Conservation (phyloP, 495 filamentous ascomycete species). For the Hypoxylon lienhwacheense region DNA sequence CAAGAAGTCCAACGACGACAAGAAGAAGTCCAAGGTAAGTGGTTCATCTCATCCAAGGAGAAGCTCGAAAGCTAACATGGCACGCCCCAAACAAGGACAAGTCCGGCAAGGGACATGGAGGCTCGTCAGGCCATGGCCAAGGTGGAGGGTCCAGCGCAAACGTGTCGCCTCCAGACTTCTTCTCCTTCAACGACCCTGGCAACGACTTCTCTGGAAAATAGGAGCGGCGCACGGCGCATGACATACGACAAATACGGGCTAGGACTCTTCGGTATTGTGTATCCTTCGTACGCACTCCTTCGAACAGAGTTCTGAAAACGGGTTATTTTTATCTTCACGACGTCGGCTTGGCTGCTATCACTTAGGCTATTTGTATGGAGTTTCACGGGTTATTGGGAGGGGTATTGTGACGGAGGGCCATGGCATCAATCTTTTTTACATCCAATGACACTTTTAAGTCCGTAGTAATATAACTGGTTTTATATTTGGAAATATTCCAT, state of each 20-base stretch:
- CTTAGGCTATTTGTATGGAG: no score
- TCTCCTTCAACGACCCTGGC: constrained; percentile 30
- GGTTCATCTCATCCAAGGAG: neutral
- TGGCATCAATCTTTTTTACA: no score
- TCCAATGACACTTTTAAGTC: no score
- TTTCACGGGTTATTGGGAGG: no score
- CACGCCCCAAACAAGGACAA: constrained; percentile 14
- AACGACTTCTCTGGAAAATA: constrained; percentile 23
- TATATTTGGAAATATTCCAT: no score
- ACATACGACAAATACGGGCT: neutral
- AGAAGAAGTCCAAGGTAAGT: constrained; percentile 27
- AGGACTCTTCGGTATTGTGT: neutral
- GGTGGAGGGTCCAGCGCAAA: constrained; percentile 15
- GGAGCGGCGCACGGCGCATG: neutral
- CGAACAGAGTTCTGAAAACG: no score
- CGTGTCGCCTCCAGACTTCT: constrained; percentile 29
- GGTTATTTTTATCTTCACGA: no score
- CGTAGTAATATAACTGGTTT: no score
- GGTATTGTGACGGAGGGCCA: no score
- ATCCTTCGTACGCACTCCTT: neutral
- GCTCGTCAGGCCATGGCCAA: constrained; percentile 18
- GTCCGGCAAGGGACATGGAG: constrained; percentile 6
- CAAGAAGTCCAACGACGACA: constrained; percentile 19
- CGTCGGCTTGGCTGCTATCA: no score
- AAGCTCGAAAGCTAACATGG: constrained; percentile 7